Percentiles rank a stretch among this genome's conserved stretches.
Evolutionary conservation across 371 early-diverging fungal genomes (phyloP).

Genomic region (Sporodiniella umbellata): DNA sequence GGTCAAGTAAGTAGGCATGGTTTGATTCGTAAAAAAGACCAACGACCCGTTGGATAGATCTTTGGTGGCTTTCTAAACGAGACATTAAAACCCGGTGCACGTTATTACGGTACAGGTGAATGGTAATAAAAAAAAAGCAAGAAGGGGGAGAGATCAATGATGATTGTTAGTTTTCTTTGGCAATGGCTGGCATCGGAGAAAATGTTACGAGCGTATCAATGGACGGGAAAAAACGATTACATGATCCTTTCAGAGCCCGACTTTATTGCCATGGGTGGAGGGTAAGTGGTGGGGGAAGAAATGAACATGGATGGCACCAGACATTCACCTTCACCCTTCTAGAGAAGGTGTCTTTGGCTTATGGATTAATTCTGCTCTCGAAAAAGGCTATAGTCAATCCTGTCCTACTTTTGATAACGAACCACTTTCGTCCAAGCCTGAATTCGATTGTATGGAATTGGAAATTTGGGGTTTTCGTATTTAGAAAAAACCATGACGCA

Average conservation of each 20-base stretch:
- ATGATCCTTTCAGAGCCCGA: constrained; percentile 77
- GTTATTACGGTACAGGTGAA: constrained; percentile 91
- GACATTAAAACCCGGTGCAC: constrained; percentile 56
- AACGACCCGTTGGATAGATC: constrained; percentile 45
- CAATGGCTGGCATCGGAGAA: constrained; percentile 21
- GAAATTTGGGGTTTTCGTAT: constrained; percentile 27
- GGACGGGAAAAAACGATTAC: constrained; percentile 90
- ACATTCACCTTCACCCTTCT: constrained; percentile 1
- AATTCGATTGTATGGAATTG: constrained; percentile 24
- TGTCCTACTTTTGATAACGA: constrained; percentile 92
- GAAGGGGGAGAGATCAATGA: neutral
- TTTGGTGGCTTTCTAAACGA: constrained; percentile 91
- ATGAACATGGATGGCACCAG: neutral
- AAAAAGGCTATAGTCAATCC: constrained; percentile 74
- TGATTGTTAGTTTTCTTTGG: constrained; percentile 33
- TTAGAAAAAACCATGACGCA: neutral
- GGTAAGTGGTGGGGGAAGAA: constrained; percentile 47
- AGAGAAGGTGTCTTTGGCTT: constrained; percentile 87
- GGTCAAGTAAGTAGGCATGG: no score
- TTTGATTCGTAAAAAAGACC: neutral
- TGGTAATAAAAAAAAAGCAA: constrained; percentile 55
- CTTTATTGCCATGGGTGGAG: constrained; percentile 91
- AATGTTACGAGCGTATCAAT: constrained; percentile 61
- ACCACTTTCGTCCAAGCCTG: constrained; percentile 38
- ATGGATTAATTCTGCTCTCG: constrained; percentile 88